Conservation (phyloP, 1,284 basidiomycete genomes). For the Phellopilus nigrolimitatus region DNA sequence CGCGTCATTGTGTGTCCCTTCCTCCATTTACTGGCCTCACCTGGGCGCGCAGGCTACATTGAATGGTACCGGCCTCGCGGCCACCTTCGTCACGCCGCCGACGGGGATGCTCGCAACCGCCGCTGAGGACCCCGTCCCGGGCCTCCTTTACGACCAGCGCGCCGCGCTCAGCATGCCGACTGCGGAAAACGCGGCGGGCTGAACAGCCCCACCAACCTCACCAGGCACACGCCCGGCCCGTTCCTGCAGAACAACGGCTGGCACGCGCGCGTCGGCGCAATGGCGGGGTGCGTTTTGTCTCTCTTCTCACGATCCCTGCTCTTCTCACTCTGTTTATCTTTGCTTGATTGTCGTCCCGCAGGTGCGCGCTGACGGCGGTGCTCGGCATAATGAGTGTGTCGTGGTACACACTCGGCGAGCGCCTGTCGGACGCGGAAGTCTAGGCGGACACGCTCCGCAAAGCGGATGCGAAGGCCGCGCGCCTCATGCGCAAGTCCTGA, state of each 20-base stretch:
- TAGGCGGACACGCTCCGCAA: slow-evolving; percentile 59
- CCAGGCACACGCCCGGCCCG: slow-evolving; percentile 60
- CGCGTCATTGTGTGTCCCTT: too few species aligned
- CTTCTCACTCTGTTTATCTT: too few species aligned
- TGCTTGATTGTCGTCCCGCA: too few species aligned
- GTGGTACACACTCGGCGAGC: slow-evolving; percentile 75
- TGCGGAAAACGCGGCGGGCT: slow-evolving; percentile 81
- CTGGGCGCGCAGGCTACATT: too few species aligned
- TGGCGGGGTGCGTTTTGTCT: slow-evolving; percentile 74
- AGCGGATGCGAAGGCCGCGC: slow-evolving; percentile 55
- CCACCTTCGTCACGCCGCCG: slow-evolving; percentile 77
- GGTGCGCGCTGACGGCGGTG: slow-evolving; percentile 77
- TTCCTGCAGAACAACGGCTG: slow-evolving; percentile 71
- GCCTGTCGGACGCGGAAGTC: slow-evolving; percentile 70
- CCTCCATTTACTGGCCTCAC: too few species aligned
- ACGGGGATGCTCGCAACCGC: slow-evolving; percentile 40
- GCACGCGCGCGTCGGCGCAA: slow-evolving; percentile 76
- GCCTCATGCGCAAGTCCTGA: too few species aligned
- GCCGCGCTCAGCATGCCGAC: slow-evolving; percentile 48
- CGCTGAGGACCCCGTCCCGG: slow-evolving; percentile 41
- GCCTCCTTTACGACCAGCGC: slow-evolving; percentile 68
- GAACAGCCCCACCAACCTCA: slow-evolving; percentile 55
- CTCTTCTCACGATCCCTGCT: too few species aligned
- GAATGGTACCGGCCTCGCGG: slow-evolving; percentile 84
- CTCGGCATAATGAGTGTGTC: slow-evolving; percentile 76